Conservation (phyloP, 805 yeast species). For the Starmerella asiatica region DNA sequence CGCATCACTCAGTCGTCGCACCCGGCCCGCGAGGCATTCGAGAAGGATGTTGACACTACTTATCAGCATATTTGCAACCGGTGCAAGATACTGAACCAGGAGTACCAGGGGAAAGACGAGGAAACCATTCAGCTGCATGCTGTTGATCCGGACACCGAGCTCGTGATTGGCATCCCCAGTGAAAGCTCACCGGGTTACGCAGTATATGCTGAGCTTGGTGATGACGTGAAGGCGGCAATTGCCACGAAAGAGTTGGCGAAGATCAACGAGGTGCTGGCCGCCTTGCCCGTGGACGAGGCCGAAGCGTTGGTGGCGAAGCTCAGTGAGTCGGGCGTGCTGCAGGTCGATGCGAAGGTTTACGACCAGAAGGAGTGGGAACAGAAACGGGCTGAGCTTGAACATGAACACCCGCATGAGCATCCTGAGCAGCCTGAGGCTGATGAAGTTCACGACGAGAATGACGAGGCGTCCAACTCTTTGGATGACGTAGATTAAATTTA, state of each 20-base stretch:
- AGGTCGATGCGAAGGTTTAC: constrained; percentile 46
- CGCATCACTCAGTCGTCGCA: constrained; percentile 41
- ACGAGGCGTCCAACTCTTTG: no score
- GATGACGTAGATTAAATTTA: no score
- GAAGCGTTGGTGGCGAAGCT: constrained; percentile 61
- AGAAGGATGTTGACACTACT: constrained; percentile 61
- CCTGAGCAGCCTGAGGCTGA: no score
- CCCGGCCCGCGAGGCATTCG: constrained; percentile 58
- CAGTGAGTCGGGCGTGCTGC: constrained; percentile 70
- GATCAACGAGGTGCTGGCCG: constrained; percentile 70
- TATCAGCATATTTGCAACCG: constrained; percentile 61
- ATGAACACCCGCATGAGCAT: no score
- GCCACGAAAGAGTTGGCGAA: constrained; percentile 55
- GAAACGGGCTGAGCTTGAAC: constrained; percentile 16
- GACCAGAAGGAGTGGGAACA: constrained; percentile 29
- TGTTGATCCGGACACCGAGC: constrained; percentile 67
- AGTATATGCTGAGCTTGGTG: constrained; percentile 44
- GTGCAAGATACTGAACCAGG: constrained; percentile 49
- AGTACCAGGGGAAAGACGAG: constrained; percentile 40
- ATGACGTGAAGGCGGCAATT: constrained; percentile 65
- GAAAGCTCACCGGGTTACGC: constrained; percentile 27
- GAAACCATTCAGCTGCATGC: constrained; percentile 80
- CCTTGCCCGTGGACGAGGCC: constrained; percentile 61
- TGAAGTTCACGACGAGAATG: no score
- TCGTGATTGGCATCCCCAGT: constrained; percentile 47